Evolutionary conservation across 306 rosid species (phyloP).

Genomic region (Sechiopsis laciniata): DNA sequence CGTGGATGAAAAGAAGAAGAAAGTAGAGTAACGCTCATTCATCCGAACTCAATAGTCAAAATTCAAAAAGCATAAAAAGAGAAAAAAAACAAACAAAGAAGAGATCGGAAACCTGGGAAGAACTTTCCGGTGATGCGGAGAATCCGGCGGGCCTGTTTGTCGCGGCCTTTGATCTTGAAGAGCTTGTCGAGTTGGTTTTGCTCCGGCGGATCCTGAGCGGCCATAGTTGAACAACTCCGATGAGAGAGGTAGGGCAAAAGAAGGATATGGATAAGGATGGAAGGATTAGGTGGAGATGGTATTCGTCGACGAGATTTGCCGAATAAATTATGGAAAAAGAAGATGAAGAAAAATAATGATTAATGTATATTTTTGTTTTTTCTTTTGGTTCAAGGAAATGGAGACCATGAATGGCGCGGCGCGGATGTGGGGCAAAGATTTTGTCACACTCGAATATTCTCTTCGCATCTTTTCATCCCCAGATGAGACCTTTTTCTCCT

Average conservation of each 20-base stretch:
- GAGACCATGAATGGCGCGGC: not conserved
- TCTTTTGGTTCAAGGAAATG: not conserved
- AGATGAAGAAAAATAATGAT: not conserved
- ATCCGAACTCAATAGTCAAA: not conserved
- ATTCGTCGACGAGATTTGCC: not conserved
- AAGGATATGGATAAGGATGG: not conserved
- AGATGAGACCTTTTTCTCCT: not conserved
- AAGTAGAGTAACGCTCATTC: not conserved
- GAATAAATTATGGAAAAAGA: not conserved
- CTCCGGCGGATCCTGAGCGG: conserved; percentile 31
- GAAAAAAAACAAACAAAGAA: not conserved
- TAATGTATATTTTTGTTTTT: too few relatives aligned
- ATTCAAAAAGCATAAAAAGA: not conserved
- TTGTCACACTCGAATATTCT: conserved; percentile 40
- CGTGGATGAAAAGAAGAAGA: not conserved
- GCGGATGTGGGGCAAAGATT: not conserved
- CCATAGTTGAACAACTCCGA: conserved; percentile 24
- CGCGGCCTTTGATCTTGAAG: conserved; percentile 75
- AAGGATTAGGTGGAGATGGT: not conserved
- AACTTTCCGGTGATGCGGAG: conserved; percentile 72
- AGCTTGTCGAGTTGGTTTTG: conserved; percentile 51
- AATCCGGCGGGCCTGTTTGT: conserved; percentile 67
- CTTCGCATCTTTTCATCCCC: conserved; percentile 37
- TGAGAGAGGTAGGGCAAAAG: not conserved
- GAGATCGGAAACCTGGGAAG: conserved; percentile 53